Evolutionary conservation across 345 rosid species (phyloP), one percentile per base, ranked within the genome.

Genomic region (Sisymbrium irio): DNA sequence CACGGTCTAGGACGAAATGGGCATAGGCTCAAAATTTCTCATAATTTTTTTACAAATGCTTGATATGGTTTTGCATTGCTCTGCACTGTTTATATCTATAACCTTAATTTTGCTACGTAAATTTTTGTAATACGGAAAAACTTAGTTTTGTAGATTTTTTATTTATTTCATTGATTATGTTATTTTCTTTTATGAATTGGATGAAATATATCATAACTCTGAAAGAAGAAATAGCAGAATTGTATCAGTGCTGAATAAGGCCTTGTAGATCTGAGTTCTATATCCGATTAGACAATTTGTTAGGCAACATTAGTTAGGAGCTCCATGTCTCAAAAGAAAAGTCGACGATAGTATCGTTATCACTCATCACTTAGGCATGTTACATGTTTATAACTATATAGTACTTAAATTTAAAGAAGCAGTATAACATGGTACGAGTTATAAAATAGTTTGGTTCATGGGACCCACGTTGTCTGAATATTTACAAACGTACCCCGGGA

Each of bases 381-480:
- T 69, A 76, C 79, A 76, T 76, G 79, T 76, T 62, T 30, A 50
- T 30, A 68, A 74, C 54, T 59, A 58, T 59, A 58, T 35, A 44
- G 50, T 76, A 53, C 74, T 41, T 53, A 5, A 8, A 9, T 33
- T 44, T 51, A 50, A 60, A 49, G 58, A 27, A 7, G 4, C 44
- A 9, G 5, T 67, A 30, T 54, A 67, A 60, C 41, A 67, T 51
- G 32, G 56, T 67, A 5, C 45, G 55, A 50, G 37, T 50, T 58
- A 49, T 58, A 40, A 58, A 59, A 41, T 50, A 67, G 63, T 61
- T 50, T 61, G 69, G 79, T 62, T 53, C 57, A 4, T 32, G 17
- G 69, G 79, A 32, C 64, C 78, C 39, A 67, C 37, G 3, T 53
- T 53, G 33, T 27, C 35, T 53, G 17, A 14, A 3, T 25, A 51